Evolutionary conservation across 108 stramenopile genomes (phyloP).

Genomic region (Pseudonitzschia pungens): DNA sequence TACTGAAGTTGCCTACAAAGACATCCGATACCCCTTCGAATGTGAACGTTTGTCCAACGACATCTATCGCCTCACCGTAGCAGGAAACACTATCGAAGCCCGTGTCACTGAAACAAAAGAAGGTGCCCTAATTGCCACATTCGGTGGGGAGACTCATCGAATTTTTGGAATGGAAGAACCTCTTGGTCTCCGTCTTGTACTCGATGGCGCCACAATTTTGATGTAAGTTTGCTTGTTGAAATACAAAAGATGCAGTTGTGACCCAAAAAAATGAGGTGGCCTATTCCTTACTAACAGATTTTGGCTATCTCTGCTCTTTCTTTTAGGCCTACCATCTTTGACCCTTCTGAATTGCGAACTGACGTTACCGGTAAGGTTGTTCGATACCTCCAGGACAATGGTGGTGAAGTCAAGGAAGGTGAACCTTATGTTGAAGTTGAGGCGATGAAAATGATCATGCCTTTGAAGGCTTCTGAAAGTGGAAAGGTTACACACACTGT

Average conservation of each 20-base stretch:
- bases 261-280: too few relatives aligned
- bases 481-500: slow-evolving; percentile 92
- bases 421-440: slow-evolving; percentile 95
- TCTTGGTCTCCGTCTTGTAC: slow-evolving; percentile 88
- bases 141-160: slow-evolving; percentile 90
- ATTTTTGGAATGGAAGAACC: slow-evolving; percentile 95
- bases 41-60: slow-evolving; percentile 83
- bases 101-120: slow-evolving; percentile 86
- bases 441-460: slow-evolving; percentile 97
- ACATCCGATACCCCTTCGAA: slow-evolving; percentile 91
- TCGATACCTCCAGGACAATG: slow-evolving; percentile 95
- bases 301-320: background rate
- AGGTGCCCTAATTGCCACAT: slow-evolving; percentile 89
- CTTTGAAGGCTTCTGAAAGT: slow-evolving; percentile 92
- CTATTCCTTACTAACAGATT: background rate
- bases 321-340: slow-evolving; percentile 89
- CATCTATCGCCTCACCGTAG: slow-evolving; percentile 74
- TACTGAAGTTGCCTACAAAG: slow-evolving; percentile 89
- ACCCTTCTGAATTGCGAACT: slow-evolving; percentile 95
- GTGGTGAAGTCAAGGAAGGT: slow-evolving; percentile 83
- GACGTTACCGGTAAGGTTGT: slow-evolving; percentile 99
- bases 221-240: slow-evolving; percentile 53
- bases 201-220: slow-evolving; percentile 83
- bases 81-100: slow-evolving; percentile 68
- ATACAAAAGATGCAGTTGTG: slow-evolving; percentile 2